Base-by-base conservation (phyloP, 495 filamentous ascomycete genomes). In the Penicillium desertorum region DNA sequence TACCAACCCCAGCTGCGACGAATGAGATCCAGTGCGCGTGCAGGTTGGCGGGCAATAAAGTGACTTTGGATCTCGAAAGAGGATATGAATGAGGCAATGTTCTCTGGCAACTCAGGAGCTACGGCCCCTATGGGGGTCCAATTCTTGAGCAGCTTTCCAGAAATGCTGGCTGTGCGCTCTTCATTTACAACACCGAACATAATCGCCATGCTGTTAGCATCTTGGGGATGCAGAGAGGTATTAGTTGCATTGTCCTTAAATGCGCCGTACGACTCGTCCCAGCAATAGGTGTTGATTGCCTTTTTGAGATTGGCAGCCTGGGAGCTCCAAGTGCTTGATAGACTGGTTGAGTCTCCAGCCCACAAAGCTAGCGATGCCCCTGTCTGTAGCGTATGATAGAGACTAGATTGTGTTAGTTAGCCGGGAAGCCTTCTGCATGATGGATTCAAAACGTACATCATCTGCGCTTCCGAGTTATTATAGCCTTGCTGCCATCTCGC, bases 41-140 rank as follows among this genome's bases (percentile, higher is more conserved):
- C 65, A 17, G 72, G 57, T 42, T 80, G 69, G 5, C 71, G 69
- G 0, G 79, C 81, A 5, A 73, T 68, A 34, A 77, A 74, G 59
- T 87, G 84, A 9, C 77, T 81, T 63, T 85, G 79, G 19, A 87
- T 71, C 60, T 88, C 84, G 52, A 86, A 83, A 10, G 79, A 79
- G 9, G 79, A 80, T 30, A 82, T 80, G 68, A 88, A 86, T 1
- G 84, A 83, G 5, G 77, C 82, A 45, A 88, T 80, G 57, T 81
- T 80, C 53, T 82, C 79, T 0, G 77, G 79, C 25, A 84, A 74
- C 60, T 88, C 84, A 17, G 75, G 71, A 11, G 83, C 77, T 0
- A 81, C 82, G 7, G 85, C 82, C 41, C 85, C 85, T 49, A 79
- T 80, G 20, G 75, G 76, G 2, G 65, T 80, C 85, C 85, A 87